Evolutionary conservation across 108 stramenopile genomes (phyloP).

Genomic region (Skeletonema tropicum): DNA sequence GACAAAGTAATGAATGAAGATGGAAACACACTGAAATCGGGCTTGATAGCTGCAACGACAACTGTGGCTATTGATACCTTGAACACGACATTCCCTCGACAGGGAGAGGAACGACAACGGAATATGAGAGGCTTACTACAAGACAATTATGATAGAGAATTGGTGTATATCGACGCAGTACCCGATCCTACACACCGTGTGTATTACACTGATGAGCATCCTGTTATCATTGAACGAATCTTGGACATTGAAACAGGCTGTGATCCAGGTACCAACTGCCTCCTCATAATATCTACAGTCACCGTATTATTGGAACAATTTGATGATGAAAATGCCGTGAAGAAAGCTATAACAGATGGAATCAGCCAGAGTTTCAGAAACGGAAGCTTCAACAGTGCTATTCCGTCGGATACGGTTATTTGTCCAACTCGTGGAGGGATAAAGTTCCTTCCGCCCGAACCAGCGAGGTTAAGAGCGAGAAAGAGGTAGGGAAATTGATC

Average conservation of each 20-base stretch:
- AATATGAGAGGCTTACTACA: not conserved
- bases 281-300: constrained; percentile 40
- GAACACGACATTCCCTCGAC: constrained; percentile 56
- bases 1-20: constrained; percentile 54
- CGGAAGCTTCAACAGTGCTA: constrained; percentile 52
- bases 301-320: constrained; percentile 58
- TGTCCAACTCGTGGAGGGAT: constrained; percentile 12
- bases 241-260: constrained; percentile 45
- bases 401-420: constrained; percentile 48
- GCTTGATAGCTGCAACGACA: constrained; percentile 56
- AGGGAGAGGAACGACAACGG: not conserved
- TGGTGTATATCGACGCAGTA: constrained; percentile 10
- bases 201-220: constrained; percentile 47
- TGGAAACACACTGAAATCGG: constrained; percentile 56
- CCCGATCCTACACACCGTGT: constrained; percentile 11
- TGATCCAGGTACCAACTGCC: constrained; percentile 27
- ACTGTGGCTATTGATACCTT: constrained; percentile 46
- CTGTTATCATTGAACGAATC: constrained; percentile 47
- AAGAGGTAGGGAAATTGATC: not conserved
- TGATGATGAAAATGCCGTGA: constrained; percentile 49
- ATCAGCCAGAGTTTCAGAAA: constrained; percentile 38
- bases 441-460: not conserved
- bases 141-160: not conserved
- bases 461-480: not conserved
- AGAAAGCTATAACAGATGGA: constrained; percentile 39